Base-by-base conservation (phyloP, 1,139 yeast species). In the Kurtzmaniella natalensis region DNA sequence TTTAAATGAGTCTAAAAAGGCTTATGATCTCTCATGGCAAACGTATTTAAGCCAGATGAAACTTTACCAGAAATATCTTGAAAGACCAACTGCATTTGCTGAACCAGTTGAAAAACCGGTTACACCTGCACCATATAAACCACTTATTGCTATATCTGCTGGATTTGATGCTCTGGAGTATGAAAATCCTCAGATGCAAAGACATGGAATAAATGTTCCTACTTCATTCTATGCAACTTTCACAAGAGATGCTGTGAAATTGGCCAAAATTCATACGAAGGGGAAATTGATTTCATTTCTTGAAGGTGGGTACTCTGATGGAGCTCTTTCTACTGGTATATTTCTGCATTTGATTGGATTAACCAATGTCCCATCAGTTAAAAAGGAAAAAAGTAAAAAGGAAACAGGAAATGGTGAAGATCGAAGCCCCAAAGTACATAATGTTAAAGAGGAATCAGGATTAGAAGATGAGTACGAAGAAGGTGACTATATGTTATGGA, bases 101-200 rank as follows among this genome's bases (percentile, higher is more conserved):
- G 54, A 50, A 32, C 48, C 59, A 16, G 41, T 56, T 13, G 37
- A 39, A 11, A 54, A 60, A 44, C 63, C 70, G 8, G 44, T 43
- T 4, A 59, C 67, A 1, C 74, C 73, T 4, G 68, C 48, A n/a
- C 74, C 76, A 1, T 84, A 81, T 57, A 81, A 79, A 48, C 87
- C 92, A 0, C 54, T 85, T 40, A 76, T 86, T 4, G 70, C 81
- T 13, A 69, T 86, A 2, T 82, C 94, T 28, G 92, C 95, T 1
- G 95, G 95, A 3, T 86, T 86, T 53, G 95, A 86, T 59, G 95
- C 94, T 2, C 81, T 87, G 19, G 95, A 86, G 53, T 80, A 76
- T 52, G 95, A 86, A 51, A 80, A 81, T 39, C 76, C 78, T 15
- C 77, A 80, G 38, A 86, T 86, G 95, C 95, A 86, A 57, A 67